Evolutionary conservation across 208 protist species (phyloP), one percentile per base, ranked within the genome.

Genomic region (Crithidia mellificae): DNA sequence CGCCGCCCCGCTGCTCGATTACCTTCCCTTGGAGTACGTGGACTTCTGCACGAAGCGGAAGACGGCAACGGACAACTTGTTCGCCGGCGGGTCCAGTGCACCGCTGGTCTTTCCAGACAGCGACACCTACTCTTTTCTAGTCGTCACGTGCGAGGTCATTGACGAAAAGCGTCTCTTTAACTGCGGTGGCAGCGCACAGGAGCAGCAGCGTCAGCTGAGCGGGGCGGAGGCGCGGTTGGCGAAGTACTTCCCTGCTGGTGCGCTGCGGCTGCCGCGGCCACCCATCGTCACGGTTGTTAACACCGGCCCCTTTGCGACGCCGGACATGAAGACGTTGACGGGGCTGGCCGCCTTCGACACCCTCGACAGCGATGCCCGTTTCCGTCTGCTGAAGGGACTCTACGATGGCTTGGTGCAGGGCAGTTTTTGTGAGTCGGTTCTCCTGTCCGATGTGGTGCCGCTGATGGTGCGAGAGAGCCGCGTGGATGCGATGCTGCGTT

Each of bases 91-190:
- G 19, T 8, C 17, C 1, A 32, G 43, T 0, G 51, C 66, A 17
- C 74, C 78, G 30, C 69, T 78, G 9, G 69, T 72, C 17, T 68
- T 80, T 30, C 78, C 81, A 2, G 78, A 91, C 47, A 86, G 71
- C 56, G 81, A 88, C 68, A 68, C 86, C 1, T 88, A 81, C 68
- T 53, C 68, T 29, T 88, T 91, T 68, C 52, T 91, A 5, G 39
- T 91, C 20, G 67, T 84, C 19, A 70, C 72, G 25, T 67, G 63
- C 25, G 78, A 85, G 52, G 71, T 83, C 19, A 51, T 90, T 7
- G 72, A 72, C n/a, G 44, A 59, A 32, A 66, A 50, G 53, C 64
- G 62, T 5, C 46, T 80, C 29, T 78, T 83, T 49, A 75, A 71
- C 53, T 84, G 68, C 46, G 59, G 53, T 38, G 69, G 70, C 30